Evolutionary conservation across 2,329 filamentous ascomycete genomes (phyloP), one percentile per base, ranked within the genome.

Genomic region (Talaromyces sp.): DNA sequence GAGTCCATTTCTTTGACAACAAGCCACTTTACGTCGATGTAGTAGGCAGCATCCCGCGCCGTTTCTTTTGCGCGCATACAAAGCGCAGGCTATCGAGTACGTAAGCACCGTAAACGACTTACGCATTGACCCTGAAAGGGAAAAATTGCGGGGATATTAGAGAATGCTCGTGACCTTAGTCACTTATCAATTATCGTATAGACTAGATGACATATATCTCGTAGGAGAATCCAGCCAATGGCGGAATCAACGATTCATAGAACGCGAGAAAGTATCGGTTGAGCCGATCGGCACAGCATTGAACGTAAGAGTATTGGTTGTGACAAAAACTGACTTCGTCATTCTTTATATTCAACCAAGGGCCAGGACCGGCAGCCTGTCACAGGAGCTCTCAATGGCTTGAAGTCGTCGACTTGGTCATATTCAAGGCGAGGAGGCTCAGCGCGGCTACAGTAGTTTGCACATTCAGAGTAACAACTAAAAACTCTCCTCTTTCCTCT

Each of bases 391-490:
- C 21, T 31, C 25, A 12, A 42, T 28, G 44, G 37, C 21, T 39
- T n/a, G n/a, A 60, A 48, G 58, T 12, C 9, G 14, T 48, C 57
- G 12, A 18, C 8, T 4, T 52, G 33, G 28, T 31, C 58, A 52
- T 60, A 33, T 31, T 14, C 44, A 28, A n/a, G 33, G 44, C 40
- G 44, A 44, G 44, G 31, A 40, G 25, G 33, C 33, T 60, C 21
- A 60, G 33, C 44, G 58, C 58, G 44, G 58, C 58, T 52, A 40
- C n/a, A n/a, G n/a, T n/a, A n/a, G n/a, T n/a, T n/a, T n/a, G n/a
- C n/a, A n/a, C n/a, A n/a, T n/a, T n/a, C n/a, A n/a, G n/a, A n/a
- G n/a, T n/a, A n/a, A n/a, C n/a, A n/a, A n/a, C n/a, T n/a, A n/a
- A n/a, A n/a, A n/a, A n/a, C n/a, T n/a, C n/a, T n/a, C n/a, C n/a